Base-by-base conservation (phyloP, 495 filamentous ascomycete species). In the Annulohypoxylon maeteangense region DNA sequence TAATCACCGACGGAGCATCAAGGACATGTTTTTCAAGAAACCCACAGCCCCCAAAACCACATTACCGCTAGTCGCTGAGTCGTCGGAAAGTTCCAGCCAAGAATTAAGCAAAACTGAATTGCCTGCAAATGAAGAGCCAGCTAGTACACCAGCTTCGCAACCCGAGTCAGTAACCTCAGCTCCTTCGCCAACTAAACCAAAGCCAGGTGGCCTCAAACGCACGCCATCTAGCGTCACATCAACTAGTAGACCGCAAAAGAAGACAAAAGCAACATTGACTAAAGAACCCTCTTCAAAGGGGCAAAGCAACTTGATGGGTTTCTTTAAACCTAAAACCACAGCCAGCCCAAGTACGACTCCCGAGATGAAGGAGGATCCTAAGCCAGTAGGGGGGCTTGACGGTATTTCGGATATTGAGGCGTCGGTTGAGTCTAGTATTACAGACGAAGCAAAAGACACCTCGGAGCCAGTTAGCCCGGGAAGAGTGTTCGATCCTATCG, bases 1-100 rank as follows among this genome's bases (percentile, higher is more conserved):
- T 68, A 88, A 93, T 67, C 89, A 88, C 50, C 89, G 94, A 3
- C 86, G 88, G 67, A 97, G 82, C 74, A 97, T 98, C 74, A 93
- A 91, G 64, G 94, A 97, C 67, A 97, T 98, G 94, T 97, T 98
- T 70, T 85, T 82, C 36, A 93, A 88, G 75, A 86, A 59, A 57
- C 78, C 67, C 4, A 45, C 72, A 0, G 31, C 67, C 34, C 12
- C 71, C 1, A 75, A 71, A 47, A 18, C 55, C 25, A 68, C 36
- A 40, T 32, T 64, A 40, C n/a, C 22, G 32, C 58, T 70, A 10
- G 25, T 68, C 31, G 71, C 50, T 32, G 71, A 76, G 25, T 22
- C 63, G 14, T 67, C 74, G 11, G 48, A 51, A 23, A 65, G 38
- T 20, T 11, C 45, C 65, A 71, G 27, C 14, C 18, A 47, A 25